Evolutionary conservation across 441 rosid genomes (phyloP).

Genomic region (Euphorbia schlechtendalii): DNA sequence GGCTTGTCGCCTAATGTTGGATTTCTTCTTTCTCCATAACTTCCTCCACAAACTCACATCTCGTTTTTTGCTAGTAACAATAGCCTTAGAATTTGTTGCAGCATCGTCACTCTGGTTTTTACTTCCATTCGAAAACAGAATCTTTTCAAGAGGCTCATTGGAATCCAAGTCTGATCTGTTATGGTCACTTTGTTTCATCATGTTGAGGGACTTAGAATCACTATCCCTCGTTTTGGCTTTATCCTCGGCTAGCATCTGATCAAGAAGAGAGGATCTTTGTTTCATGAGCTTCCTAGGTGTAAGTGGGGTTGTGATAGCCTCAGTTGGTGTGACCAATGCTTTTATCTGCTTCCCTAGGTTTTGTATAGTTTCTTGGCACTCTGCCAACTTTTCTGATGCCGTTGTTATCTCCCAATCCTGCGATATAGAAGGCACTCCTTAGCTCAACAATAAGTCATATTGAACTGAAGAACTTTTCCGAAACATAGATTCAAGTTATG

Average conservation of each 20-base stretch:
- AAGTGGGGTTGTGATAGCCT: constrained; percentile 4
- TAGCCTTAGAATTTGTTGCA: constrained; percentile 32
- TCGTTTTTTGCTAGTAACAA: constrained; percentile 55
- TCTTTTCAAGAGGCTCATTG: constrained; percentile 37
- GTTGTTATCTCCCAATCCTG: constrained; percentile 83
- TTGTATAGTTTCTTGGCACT: constrained; percentile 87
- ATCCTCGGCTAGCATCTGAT: constrained; percentile 83
- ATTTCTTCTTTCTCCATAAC: constrained; percentile 54
- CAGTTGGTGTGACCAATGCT: constrained; percentile 52
- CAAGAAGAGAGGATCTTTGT: constrained; percentile 67
- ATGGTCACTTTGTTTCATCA: constrained; percentile 18
- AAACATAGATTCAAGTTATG: too few species aligned
- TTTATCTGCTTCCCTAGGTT: constrained; percentile 79
- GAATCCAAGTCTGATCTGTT: constrained; percentile 21
- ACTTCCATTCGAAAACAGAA: constrained; percentile 29
- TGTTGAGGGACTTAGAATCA: constrained; percentile 19
- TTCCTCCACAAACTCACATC: constrained; percentile 56
- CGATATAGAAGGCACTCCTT: constrained; percentile 15
- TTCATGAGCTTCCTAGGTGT: constrained; percentile 29
- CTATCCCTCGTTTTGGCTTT: constrained; percentile 22
- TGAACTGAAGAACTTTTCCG: too few species aligned
- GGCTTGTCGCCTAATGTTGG: constrained; percentile 36
- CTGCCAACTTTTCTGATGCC: constrained; percentile 88
- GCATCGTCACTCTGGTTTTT: constrained; percentile 22
- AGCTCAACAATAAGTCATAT: neutral